Evolutionary conservation across 495 filamentous ascomycete species (phyloP), one percentile per base, ranked within the genome.

Genomic region (Pseudoneurospora amorphoporcata): DNA sequence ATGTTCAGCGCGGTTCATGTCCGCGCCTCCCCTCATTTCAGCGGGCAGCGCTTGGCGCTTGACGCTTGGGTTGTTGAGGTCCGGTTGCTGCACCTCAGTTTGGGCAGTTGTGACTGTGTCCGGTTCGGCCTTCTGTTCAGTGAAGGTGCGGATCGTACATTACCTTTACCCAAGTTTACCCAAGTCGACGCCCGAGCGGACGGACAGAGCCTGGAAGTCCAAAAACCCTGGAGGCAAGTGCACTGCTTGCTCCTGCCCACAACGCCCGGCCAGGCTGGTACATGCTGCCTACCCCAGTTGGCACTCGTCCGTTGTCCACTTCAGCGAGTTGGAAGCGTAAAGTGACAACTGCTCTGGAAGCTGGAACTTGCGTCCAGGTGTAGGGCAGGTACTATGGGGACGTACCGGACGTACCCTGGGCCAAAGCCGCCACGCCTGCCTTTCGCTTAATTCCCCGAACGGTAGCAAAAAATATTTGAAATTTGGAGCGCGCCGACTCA

Each of bases 401-500:
- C 23, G 29, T 61, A 61, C 53, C 53, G 29, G 12, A 61, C 53
- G 53, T 35, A 61, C 53, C 53, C 53, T 61, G 53, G 53, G 53
- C 53, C 23, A 61, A 61, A 61, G 72, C 71, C 74, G 76, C 78
- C 76, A 78, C 76, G 75, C 79, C 76, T 78, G 75, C 76, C 75
- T 76, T 75, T 80, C 79, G 79, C 78, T 76, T 79, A 79, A 76
- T 78, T 79, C 73, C 78, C 78, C 80, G 76, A 77, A 76, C 74
- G 70, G 75, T 68, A 77, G 79, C 78, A 78, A 85, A 84, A 84
- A 84, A 81, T 81, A 84, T 83, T 85, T 84, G 81, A 84, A 80
- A 82, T 82, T 74, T 81, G 79, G 78, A 76, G 77, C 74, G 78
- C 75, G 77, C 76, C 74, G 77, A 75, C 75, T 78, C 75, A 71